A percentile compares a stretch with the other conserved stretches of the same genome.
These are phyloP conservation scores for Bjerkandera adusta DNA, from an alignment of 1,284 basidiomycete genomes.

Conservation along the genomic window DNA sequence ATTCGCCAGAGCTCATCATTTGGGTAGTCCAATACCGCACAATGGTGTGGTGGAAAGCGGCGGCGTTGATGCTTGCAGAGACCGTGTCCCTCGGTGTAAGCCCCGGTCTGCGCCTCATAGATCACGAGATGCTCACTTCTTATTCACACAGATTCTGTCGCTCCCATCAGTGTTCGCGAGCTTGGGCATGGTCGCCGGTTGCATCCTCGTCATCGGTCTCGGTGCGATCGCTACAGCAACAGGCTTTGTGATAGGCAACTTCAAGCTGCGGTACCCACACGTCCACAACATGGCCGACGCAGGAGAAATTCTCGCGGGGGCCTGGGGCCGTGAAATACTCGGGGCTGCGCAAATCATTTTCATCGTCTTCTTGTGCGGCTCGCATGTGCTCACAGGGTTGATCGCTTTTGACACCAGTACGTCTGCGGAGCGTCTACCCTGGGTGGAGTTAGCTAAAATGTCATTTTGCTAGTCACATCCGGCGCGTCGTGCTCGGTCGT, in stretches of 20 bases:
- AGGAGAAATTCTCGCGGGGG: conserved; percentile 50
- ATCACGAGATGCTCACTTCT: background rate
- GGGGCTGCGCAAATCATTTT: conserved; percentile 49
- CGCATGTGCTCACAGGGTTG: conserved; percentile 31
- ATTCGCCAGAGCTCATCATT: background rate
- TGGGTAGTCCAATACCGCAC: conserved; percentile 32
- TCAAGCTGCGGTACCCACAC: conserved; percentile 32
- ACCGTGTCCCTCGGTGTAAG: conserved; percentile 29
- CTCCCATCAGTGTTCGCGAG: conserved; percentile 30
- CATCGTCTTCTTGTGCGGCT: conserved; percentile 38
- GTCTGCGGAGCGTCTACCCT: conserved; percentile 3
- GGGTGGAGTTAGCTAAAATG: conserved; percentile 6
- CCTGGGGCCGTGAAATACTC: conserved; percentile 45
- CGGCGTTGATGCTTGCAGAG: conserved; percentile 33
- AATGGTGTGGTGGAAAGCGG: conserved; percentile 35
- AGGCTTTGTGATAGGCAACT: conserved; percentile 29
- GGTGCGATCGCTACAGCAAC: conserved; percentile 28
- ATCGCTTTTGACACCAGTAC: conserved; percentile 34
- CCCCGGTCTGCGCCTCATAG: background rate
- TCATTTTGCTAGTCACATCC: conserved; percentile 20
- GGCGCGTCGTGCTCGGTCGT: conserved; percentile 32
- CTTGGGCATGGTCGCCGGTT: conserved; percentile 30
- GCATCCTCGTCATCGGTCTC: conserved; percentile 29
- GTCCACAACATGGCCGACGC: conserved; percentile 43
- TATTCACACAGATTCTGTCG: conserved; percentile 25